Evolutionary conservation across 352 stramenopile species (phyloP).

Genomic region (Phytophthora meadii): DNA sequence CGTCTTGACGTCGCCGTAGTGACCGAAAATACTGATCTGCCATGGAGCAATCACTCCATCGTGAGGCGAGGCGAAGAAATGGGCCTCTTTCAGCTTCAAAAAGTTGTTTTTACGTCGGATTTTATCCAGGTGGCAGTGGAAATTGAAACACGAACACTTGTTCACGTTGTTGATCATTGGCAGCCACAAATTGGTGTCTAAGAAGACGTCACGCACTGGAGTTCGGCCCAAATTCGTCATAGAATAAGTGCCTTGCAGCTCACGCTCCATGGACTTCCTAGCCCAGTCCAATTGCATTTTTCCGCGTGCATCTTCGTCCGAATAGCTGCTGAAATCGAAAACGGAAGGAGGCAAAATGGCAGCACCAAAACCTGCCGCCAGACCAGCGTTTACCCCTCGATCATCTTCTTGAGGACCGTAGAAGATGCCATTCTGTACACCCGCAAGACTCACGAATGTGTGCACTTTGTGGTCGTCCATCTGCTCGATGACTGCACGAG

Average conservation of each 20-base stretch:
- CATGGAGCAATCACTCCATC: constrained; percentile 47
- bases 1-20: constrained; percentile 45
- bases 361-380: constrained; percentile 8
- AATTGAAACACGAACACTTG: not conserved
- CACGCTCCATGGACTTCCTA: constrained; percentile 32
- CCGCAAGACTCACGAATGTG: constrained; percentile 43
- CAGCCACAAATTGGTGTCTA: constrained; percentile 25
- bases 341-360: not conserved
- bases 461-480: constrained; percentile 60
- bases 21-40: constrained; percentile 47
- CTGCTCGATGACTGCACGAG: constrained; percentile 48
- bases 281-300: too few species aligned
- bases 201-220: constrained; percentile 13
- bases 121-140: constrained; percentile 24
- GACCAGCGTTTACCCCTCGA: too few species aligned
- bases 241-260: constrained; percentile 42
- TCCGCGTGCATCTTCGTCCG: constrained; percentile 21
- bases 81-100: constrained; percentile 35
- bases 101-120: constrained; percentile 48
- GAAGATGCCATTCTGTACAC: constrained; percentile 52
- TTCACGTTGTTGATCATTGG: constrained; percentile 22
- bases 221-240: constrained; percentile 15
- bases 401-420: constrained; percentile 41
- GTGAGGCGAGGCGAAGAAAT: constrained; percentile 47
- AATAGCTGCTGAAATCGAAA: constrained; percentile 5